These are phyloP conservation scores for Zygnema cylindricum DNA, from an alignment of 139 green algal genomes.

Conservation along the genomic window DNA sequence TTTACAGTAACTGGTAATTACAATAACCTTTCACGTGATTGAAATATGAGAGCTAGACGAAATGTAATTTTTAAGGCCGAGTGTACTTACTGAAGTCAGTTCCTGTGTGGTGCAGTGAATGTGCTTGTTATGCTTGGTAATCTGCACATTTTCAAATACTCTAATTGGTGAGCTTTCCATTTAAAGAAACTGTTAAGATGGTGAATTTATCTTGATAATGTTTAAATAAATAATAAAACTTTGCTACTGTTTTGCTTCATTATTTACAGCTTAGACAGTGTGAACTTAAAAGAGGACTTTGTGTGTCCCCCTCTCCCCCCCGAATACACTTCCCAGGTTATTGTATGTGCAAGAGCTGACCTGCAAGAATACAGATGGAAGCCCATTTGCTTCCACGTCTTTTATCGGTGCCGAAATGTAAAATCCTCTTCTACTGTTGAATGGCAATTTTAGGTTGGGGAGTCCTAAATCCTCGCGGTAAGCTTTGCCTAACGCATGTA, in stretches of 20 bases:
- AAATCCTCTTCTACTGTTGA: conserved; percentile 77
- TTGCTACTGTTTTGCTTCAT: too few relatives aligned
- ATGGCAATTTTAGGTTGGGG: conserved; percentile 68
- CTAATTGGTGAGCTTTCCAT: too few relatives aligned
- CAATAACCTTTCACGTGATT: too few relatives aligned
- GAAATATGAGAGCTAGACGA: too few relatives aligned
- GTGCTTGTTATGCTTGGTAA: conserved; percentile 44
- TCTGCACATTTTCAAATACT: conserved; percentile 18
- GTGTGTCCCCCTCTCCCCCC: too few relatives aligned
- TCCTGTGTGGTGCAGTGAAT: conserved; percentile 77
- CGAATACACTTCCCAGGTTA: too few relatives aligned
- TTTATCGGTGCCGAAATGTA: conserved; percentile 66
- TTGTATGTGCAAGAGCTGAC: conserved; percentile 2
- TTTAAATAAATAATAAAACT: too few relatives aligned
- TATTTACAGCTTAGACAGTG: not conserved
- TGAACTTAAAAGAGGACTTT: not conserved
- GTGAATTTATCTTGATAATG: too few relatives aligned
- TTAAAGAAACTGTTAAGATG: too few relatives aligned
- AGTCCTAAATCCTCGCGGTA: conserved; percentile 65
- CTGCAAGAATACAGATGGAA: conserved; percentile 48
- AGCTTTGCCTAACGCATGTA: conserved; percentile 75
- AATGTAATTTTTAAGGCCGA: too few relatives aligned
- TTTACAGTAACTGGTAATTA: too few relatives aligned
- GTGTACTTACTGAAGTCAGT: conserved; percentile 74
- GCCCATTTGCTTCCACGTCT: conserved; percentile 11